Base-by-base conservation (phyloP, 1,284 basidiomycete genomes). In the Mycosarcoma mackinlayi region DNA sequence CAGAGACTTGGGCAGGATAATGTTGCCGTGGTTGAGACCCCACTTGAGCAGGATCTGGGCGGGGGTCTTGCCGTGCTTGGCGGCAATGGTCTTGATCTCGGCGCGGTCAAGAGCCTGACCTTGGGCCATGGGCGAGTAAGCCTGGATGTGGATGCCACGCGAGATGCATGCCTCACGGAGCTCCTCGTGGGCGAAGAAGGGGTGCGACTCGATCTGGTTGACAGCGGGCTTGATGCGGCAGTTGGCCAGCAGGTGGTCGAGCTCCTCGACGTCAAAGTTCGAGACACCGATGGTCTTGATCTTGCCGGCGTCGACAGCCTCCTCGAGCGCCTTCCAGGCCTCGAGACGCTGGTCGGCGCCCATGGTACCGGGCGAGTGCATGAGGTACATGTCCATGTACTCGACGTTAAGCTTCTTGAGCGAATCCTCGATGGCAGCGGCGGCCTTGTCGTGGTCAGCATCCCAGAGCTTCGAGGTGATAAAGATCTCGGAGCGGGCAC, bases 391-490 rank as follows among this genome's bases (percentile, higher is more conserved):
- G 64, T 79, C 79, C 59, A 81, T 75, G 75, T 81, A 80, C 27
- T 77, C 74, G 46, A 81, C 51, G 40, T 76, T 47, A 54, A 81
- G 77, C 73, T 79, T 78, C 62, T 79, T 76, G 59, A 82, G 77
- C 62, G 80, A 82, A 38, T 80, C 78, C 23, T 78, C 73, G 47
- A 82, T 76, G 49, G 79, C 80, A 18, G 73, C 78, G 21, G 72
- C 71, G 19, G 77, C 75, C 48, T 73, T 67, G 67, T 78, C 73
- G 57, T 81, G 79, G 69, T 81, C 80, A 33, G 73, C 76, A 33
- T 81, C 79, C 73, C 73, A 81, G 41, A 80, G 77, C 75, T 83
- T 82, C 37, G 81, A 78, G 51, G 83, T 83, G 66, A 84, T 79
- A 70, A 82, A 83, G 46, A 83, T 71, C 50, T 84, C 75, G 42